phyloP scores from a whole-genome alignment of 805 yeast species.

The Yamadazyma philogaea region DNA sequence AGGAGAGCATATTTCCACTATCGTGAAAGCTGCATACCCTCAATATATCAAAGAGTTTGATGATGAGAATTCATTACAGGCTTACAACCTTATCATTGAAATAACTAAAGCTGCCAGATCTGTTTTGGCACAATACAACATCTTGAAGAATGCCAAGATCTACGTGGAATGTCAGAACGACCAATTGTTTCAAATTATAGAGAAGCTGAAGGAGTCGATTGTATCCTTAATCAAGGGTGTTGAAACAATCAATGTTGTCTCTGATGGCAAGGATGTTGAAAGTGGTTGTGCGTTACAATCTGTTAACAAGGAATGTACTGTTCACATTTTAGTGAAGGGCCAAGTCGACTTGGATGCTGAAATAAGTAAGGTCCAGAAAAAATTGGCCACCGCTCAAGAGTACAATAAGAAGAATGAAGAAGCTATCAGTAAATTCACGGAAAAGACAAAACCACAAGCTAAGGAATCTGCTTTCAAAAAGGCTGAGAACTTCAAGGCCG shows the following conservation, averaged over 20 bases:
- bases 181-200: conserved; percentile 49
- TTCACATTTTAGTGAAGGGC: conserved; percentile 90
- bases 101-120: conserved; percentile 92
- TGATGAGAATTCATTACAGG: conserved; percentile 62
- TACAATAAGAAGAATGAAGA: conserved; percentile 64
- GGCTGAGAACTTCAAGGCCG: conserved; percentile 72
- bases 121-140: conserved; percentile 82
- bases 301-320: conserved; percentile 76
- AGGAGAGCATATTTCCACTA: conserved; percentile 62
- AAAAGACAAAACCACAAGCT: conserved; percentile 80
- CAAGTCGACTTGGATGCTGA: conserved; percentile 91
- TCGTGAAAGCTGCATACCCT: conserved; percentile 81
- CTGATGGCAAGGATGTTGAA: conserved; percentile 58
- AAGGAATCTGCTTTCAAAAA: conserved; percentile 70
- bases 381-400: conserved; percentile 63
- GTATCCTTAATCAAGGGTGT: conserved; percentile 91
- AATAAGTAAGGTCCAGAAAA: conserved; percentile 76
- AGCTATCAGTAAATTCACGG: conserved; percentile 75
- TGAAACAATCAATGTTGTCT: conserved; percentile 65
- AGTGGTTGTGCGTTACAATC: conserved; percentile 87
- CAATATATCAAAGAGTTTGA: conserved; percentile 56
- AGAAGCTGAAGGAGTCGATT: conserved; percentile 78
- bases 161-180: conserved; percentile 67
- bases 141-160: conserved; percentile 83
- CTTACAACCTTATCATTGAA: conserved; percentile 80